Evolutionary conservation across 2,329 filamentous ascomycete species (phyloP).

Genomic region (Mycogone perniciosa): DNA sequence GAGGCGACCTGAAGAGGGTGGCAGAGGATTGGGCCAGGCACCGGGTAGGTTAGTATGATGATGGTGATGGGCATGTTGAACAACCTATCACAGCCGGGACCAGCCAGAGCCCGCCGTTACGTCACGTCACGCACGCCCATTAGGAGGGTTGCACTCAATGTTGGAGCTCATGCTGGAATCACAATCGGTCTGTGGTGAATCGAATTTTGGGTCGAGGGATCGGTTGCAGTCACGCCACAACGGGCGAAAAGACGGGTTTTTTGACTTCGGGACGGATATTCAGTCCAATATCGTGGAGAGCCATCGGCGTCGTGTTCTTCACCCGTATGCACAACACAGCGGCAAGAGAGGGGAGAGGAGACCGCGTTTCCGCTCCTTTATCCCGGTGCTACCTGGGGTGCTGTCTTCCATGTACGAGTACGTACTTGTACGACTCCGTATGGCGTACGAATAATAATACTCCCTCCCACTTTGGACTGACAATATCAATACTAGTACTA

Average conservation of each 20-base stretch:
- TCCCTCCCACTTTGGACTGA: no score
- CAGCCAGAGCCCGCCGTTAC: slow-evolving; percentile 13
- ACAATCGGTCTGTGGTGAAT: slow-evolving; percentile 17
- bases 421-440: no score
- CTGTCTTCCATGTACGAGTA: no score
- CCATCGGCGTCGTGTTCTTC: no score
- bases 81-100: slow-evolving; percentile 7
- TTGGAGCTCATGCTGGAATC: slow-evolving; percentile 21
- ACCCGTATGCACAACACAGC: no score
- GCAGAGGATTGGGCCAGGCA: slow-evolving; percentile 10
- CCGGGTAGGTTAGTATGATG: not conserved
- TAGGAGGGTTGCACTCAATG: slow-evolving; percentile 21
- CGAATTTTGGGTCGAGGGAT: slow-evolving; percentile 27
- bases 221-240: slow-evolving; percentile 13
- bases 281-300: no score
- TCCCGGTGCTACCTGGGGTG: no score
- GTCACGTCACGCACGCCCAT: slow-evolving; percentile 4
- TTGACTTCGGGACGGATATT: not conserved
- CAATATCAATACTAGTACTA: no score
- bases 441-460: no score
- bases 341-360: no score
- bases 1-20: slow-evolving; percentile 4
- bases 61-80: not conserved
- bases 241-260: slow-evolving; percentile 5
- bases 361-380: no score